Conservation (phyloP, 176 grass and related monocot genomes). For the Aegilops sharonensis region DNA sequence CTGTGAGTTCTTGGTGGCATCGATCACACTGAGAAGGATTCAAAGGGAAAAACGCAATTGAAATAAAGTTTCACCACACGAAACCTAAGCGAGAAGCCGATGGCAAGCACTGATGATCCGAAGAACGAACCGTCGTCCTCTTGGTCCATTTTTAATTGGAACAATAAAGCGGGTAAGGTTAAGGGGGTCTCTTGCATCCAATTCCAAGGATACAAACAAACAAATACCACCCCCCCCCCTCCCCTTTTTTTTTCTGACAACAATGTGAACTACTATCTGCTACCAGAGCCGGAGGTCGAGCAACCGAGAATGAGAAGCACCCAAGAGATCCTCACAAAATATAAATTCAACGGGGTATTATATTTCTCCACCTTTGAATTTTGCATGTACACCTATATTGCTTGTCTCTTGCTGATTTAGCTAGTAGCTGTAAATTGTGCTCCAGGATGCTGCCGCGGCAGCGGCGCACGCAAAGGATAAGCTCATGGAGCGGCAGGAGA, state of each 20-base stretch:
- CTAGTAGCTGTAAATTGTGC: neutral
- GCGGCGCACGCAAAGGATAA: conserved; percentile 83
- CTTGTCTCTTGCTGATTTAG: neutral
- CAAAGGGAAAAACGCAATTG: neutral
- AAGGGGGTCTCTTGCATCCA: neutral
- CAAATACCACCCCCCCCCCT: neutral
- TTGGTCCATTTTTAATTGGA: conserved; percentile 29
- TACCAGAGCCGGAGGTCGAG: conserved; percentile 20
- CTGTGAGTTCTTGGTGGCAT: conserved; percentile 33
- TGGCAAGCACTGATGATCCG: conserved; percentile 27
- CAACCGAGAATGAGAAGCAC: conserved; percentile 67
- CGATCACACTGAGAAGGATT: conserved; percentile 25
- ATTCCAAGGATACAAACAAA: neutral
- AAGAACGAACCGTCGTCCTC: conserved; percentile 46
- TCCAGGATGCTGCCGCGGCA: conserved; percentile 79
- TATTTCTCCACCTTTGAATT: neutral
- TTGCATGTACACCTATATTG: neutral
- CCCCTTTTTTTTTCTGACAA: conserved; percentile 3
- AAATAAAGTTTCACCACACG: neutral
- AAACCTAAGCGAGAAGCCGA: conserved; percentile 18
- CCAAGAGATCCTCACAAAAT: conserved; percentile 92
- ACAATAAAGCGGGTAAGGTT: conserved; percentile 52
- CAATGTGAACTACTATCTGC: neutral
- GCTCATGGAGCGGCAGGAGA: conserved; percentile 80
- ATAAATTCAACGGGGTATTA: conserved; percentile 79